Evolutionary conservation across 495 filamentous ascomycete species (phyloP).

Genomic region (Hypoxylon rickii): DNA sequence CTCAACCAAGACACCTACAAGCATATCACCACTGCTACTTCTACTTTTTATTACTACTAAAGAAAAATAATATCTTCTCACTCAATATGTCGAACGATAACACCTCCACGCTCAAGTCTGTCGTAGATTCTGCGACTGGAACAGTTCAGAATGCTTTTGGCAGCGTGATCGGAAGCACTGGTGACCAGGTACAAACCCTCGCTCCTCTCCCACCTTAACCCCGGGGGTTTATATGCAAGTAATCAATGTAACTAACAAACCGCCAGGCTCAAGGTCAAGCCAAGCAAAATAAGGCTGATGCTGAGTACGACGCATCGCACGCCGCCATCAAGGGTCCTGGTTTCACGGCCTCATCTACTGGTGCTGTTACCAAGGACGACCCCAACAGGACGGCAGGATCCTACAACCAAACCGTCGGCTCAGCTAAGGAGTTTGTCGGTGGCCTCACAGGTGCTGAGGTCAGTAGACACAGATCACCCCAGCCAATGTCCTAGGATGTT

Average conservation of each 20-base stretch:
- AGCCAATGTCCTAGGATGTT: background rate
- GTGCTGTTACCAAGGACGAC: slow-evolving; percentile 73
- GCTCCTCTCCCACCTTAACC: too few relatives aligned
- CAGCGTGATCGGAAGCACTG: slow-evolving; percentile 71
- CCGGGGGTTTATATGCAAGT: too few relatives aligned
- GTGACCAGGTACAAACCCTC: slow-evolving; percentile 71
- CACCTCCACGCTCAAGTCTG: slow-evolving; percentile 80
- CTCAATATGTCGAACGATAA: slow-evolving; percentile 68
- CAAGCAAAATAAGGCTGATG: slow-evolving; percentile 63
- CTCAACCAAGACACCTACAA: background rate
- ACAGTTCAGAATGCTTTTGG: slow-evolving; percentile 73
- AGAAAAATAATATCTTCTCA: too few relatives aligned
- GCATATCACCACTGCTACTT: background rate
- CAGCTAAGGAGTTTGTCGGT: slow-evolving; percentile 82
- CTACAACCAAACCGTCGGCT: slow-evolving; percentile 87
- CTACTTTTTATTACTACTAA: background rate
- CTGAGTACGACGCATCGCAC: slow-evolving; percentile 71
- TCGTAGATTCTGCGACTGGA: slow-evolving; percentile 77
- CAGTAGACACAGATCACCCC: slow-evolving; percentile 11
- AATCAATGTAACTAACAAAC: too few relatives aligned
- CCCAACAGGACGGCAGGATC: slow-evolving; percentile 70
- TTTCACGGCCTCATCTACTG: slow-evolving; percentile 68
- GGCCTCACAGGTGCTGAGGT: slow-evolving; percentile 74
- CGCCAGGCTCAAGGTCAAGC: slow-evolving; percentile 55
- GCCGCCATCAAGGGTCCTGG: slow-evolving; percentile 72